phyloP scores from a whole-genome alignment of 139 green algal species.

The Chlamydomonas sp. region DNA sequence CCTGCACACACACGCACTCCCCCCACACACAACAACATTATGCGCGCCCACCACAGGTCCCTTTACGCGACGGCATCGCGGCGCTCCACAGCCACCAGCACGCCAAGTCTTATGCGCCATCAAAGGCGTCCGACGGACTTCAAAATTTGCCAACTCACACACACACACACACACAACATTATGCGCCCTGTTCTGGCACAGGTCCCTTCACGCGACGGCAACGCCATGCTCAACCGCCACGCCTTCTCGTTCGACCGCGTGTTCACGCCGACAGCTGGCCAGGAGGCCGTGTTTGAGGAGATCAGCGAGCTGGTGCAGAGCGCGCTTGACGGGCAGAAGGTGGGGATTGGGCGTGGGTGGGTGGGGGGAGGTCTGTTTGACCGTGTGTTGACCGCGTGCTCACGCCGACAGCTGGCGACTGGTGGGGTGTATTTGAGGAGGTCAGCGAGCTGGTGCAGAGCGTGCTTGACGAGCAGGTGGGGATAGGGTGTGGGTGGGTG shows the following conservation, averaged over 20 bases:
- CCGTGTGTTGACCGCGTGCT: slow-evolving; percentile 57
- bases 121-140: too few species aligned
- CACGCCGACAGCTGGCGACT: slow-evolving; percentile 39
- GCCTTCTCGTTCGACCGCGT: slow-evolving; percentile 65
- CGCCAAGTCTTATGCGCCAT: too few species aligned
- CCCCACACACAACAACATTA: too few species aligned
- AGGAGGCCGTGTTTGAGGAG: slow-evolving; percentile 82
- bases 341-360: slow-evolving; percentile 23
- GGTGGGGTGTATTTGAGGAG: slow-evolving; percentile 80
- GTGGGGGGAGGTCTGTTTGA: not conserved
- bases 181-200: too few species aligned
- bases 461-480: too few species aligned
- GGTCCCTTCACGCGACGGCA: not conserved
- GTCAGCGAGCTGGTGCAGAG: slow-evolving; percentile 75
- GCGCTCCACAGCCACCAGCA: too few species aligned
- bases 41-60: too few species aligned
- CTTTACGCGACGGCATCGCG: too few species aligned
- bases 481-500: not conserved
- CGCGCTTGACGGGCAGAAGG: slow-evolving; percentile 86
- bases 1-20: too few species aligned
- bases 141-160: too few species aligned
- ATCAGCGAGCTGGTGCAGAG: slow-evolving; percentile 78
- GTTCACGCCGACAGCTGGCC: slow-evolving; percentile 61
- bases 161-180: too few species aligned
- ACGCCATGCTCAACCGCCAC: slow-evolving; percentile 23